phyloP scores from a whole-genome alignment of 2,329 filamentous ascomycete species.

The Pyricularia grisea region DNA sequence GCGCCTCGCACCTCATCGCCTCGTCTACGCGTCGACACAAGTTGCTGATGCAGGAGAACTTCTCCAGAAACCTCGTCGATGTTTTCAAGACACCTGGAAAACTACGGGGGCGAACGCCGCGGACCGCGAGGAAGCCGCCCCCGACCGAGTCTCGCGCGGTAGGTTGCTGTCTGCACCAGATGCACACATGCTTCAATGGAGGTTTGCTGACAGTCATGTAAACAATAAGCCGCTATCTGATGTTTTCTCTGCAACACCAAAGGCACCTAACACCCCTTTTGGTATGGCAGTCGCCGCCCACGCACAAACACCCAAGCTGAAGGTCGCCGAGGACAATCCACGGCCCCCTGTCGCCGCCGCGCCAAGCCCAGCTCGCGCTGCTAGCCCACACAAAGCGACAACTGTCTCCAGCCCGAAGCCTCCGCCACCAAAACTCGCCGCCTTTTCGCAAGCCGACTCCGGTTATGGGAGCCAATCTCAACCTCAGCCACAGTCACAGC shows the following conservation, averaged over 20 bases:
- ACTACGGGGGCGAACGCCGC: constrained; percentile 70
- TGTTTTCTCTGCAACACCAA: constrained; percentile 46
- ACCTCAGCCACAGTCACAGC: neutral
- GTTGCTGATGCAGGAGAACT: neutral
- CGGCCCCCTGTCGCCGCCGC: constrained; percentile 14
- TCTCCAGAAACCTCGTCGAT: constrained; percentile 71
- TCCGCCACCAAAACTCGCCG: constrained; percentile 16
- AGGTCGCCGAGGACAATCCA: constrained; percentile 43
- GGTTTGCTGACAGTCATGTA: constrained; percentile 15
- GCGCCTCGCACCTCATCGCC: neutral
- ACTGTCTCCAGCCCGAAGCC: constrained; percentile 20
- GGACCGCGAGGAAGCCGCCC: constrained; percentile 52
- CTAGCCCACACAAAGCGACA: constrained; percentile 21
- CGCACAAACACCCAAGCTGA: constrained; percentile 46
- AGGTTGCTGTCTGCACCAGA: constrained; percentile 22
- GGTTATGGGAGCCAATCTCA: constrained; percentile 61
- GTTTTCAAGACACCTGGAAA: constrained; percentile 93
- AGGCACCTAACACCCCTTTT: constrained; percentile 40
- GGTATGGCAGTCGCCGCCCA: constrained; percentile 17
- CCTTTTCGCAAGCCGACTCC: constrained; percentile 44
- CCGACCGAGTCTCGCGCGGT: constrained; percentile 55
- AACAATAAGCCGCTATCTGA: constrained; percentile 45
- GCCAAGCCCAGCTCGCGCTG: constrained; percentile 18
- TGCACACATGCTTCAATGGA: neutral
- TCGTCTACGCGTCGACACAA: neutral